Conservation (phyloP, 2,329 filamentous ascomycete species). For the Pseudogymnoascus verrucosus region DNA sequence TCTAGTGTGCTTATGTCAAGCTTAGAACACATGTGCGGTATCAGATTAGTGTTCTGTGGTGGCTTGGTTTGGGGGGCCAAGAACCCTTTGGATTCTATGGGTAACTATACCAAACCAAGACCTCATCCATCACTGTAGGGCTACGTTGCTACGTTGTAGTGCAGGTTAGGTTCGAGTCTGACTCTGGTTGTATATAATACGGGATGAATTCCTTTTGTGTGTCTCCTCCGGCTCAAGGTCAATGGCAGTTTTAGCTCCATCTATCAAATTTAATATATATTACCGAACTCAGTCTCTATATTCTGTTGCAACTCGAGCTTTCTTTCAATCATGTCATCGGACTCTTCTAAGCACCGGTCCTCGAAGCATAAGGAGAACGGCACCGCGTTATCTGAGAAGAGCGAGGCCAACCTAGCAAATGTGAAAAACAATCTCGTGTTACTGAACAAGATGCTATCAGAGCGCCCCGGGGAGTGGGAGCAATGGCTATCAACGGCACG, state of each 20-base stretch:
- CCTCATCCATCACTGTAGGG: not conserved
- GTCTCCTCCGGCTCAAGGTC: not conserved
- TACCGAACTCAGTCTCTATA: not conserved
- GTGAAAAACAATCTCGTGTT: conserved; percentile 1
- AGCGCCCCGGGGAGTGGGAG: conserved; percentile 23
- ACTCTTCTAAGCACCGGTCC: not conserved
- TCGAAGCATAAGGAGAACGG: not conserved
- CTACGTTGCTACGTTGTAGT: not conserved
- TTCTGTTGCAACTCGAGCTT: not conserved
- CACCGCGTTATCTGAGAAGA: not conserved
- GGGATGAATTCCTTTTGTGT: not conserved
- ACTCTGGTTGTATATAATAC: not conserved
- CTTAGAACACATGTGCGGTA: not conserved
- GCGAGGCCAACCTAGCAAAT: not conserved
- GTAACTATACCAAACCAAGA: not conserved
- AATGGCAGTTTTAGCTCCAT: not conserved
- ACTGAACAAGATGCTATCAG: conserved; percentile 14
- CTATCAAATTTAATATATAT: not conserved
- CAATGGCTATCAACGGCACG: conserved; percentile 31
- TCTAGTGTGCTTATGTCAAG: conserved; percentile 3
- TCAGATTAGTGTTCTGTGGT: not conserved
- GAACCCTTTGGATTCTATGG: not conserved
- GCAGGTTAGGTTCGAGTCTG: not conserved
- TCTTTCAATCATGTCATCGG: not conserved
- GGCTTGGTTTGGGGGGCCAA: not conserved